Conservation (phyloP, 129 eudicot genomes). For the Solidago caesia region DNA sequence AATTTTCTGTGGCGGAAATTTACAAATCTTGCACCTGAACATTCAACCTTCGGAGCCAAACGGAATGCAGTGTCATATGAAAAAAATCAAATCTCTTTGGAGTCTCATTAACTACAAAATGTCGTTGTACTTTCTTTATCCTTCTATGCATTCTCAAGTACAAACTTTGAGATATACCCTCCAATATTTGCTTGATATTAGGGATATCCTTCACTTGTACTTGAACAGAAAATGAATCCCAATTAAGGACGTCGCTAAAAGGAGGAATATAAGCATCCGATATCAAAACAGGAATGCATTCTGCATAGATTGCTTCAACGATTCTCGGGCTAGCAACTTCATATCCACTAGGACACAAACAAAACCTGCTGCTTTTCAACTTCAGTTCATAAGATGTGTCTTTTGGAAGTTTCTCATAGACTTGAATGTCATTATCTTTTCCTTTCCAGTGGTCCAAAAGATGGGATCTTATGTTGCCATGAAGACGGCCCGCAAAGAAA, state of each 20-base stretch:
- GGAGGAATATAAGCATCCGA: neutral
- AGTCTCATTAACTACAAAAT: neutral
- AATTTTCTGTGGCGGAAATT: too few relatives aligned
- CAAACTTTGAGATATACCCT: neutral
- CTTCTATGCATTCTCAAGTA: neutral
- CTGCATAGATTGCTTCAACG: neutral
- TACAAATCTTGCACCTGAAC: too few relatives aligned
- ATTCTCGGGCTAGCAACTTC: neutral
- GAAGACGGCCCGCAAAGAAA: slow-evolving; percentile 8
- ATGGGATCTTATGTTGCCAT: slow-evolving; percentile 14
- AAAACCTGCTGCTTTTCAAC: neutral
- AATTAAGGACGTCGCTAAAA: neutral
- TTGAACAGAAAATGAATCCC: neutral
- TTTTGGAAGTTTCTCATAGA: neutral
- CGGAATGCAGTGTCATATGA: neutral
- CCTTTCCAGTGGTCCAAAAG: slow-evolving; percentile 9
- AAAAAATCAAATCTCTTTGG: neutral
- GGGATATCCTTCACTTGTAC: slow-evolving; percentile 1
- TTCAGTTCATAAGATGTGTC: neutral
- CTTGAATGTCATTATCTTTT: neutral
- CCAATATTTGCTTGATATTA: neutral
- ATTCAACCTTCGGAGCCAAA: neutral
- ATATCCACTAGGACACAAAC: slow-evolving; percentile 5
- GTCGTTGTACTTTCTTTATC: neutral
- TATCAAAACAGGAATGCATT: neutral